phyloP scores from a whole-genome alignment of 2,329 filamentous ascomycete species.

The Curvularia sp. region DNA sequence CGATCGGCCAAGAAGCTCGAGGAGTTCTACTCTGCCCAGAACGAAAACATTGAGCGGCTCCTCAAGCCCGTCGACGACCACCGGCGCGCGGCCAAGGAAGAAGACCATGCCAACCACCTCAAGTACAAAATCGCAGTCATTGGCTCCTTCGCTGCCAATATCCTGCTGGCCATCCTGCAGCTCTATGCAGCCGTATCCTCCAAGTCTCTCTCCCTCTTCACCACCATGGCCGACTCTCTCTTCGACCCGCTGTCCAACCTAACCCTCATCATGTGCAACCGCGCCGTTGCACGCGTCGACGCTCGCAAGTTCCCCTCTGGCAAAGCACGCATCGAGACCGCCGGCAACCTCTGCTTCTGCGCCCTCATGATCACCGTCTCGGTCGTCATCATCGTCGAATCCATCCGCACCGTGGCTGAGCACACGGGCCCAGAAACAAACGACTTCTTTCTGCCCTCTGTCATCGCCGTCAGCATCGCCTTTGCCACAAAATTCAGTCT shows the following conservation, averaged over 20 bases:
- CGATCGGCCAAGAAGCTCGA: conserved; percentile 65
- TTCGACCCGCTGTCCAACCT: conserved; percentile 93
- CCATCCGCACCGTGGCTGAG: conserved; percentile 71
- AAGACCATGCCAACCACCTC: conserved; percentile 81
- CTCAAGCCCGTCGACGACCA: conserved; percentile 95
- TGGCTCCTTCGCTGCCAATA: conserved; percentile 77
- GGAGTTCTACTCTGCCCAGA: conserved; percentile 88
- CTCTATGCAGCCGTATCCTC: conserved; percentile 88
- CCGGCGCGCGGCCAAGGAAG: conserved; percentile 77
- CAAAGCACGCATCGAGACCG: conserved; percentile 92
- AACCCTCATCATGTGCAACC: conserved; percentile 83
- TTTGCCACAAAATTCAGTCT: conserved; percentile 83
- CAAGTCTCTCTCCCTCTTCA: conserved; percentile 92
- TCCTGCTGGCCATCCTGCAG: conserved; percentile 79
- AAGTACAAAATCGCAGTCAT: conserved; percentile 73
- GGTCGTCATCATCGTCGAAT: conserved; percentile 89
- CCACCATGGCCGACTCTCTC: conserved; percentile 93
- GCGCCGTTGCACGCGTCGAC: conserved; percentile 87
- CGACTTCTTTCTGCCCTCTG: conserved; percentile 78
- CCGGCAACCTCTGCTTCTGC: conserved; percentile 95
- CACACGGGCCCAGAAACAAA: conserved; percentile 58
- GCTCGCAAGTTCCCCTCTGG: conserved; percentile 86
- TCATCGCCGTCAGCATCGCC: conserved; percentile 83
- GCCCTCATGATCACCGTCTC: conserved; percentile 95
- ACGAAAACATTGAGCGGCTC: conserved; percentile 90